Evolutionary conservation across 2,329 filamentous ascomycete species (phyloP).

Genomic region (Elsinoe fawcettii): DNA sequence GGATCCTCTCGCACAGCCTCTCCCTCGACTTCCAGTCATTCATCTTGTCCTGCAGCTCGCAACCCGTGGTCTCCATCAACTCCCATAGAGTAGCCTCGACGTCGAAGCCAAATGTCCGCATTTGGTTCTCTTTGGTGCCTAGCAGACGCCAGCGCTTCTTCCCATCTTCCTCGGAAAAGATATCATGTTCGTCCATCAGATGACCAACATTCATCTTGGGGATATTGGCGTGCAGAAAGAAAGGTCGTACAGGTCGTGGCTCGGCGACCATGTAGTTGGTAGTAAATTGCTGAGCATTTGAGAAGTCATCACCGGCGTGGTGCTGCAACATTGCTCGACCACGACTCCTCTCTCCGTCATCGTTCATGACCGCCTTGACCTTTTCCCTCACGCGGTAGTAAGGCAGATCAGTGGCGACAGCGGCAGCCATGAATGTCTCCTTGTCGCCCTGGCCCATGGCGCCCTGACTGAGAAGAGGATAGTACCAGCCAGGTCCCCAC

Average conservation of each 20-base stretch:
- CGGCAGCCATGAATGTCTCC: constrained; percentile 43
- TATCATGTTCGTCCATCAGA: constrained; percentile 24
- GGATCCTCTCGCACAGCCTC: constrained; percentile 18
- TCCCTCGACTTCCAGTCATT: constrained; percentile 19
- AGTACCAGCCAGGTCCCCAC: constrained; percentile 40
- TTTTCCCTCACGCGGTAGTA: constrained; percentile 35
- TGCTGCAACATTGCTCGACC: constrained; percentile 21
- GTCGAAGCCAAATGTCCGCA: constrained; percentile 23
- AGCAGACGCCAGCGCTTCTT: constrained; percentile 22
- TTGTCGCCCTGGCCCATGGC: constrained; percentile 45
- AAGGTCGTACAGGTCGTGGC: constrained; percentile 17
- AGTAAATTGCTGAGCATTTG: constrained; percentile 6
- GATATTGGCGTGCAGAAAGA: constrained; percentile 25
- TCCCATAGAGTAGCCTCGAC: constrained; percentile 23
- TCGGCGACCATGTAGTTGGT: constrained; percentile 4
- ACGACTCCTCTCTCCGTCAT: constrained; percentile 14
- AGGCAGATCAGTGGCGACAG: constrained; percentile 32
- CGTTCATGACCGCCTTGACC: constrained; percentile 20
- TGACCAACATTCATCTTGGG: constrained; percentile 28
- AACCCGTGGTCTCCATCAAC: constrained; percentile 21
- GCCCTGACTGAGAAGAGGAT: constrained; percentile 40
- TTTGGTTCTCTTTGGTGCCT: constrained; percentile 20
- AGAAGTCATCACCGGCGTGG: constrained; percentile 17
- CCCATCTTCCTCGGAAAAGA: constrained; percentile 17
- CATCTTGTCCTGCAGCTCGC: constrained; percentile 20